Evolutionary conservation across 2,329 filamentous ascomycete species (phyloP).

Genomic region (Cordyceps farinosa): DNA sequence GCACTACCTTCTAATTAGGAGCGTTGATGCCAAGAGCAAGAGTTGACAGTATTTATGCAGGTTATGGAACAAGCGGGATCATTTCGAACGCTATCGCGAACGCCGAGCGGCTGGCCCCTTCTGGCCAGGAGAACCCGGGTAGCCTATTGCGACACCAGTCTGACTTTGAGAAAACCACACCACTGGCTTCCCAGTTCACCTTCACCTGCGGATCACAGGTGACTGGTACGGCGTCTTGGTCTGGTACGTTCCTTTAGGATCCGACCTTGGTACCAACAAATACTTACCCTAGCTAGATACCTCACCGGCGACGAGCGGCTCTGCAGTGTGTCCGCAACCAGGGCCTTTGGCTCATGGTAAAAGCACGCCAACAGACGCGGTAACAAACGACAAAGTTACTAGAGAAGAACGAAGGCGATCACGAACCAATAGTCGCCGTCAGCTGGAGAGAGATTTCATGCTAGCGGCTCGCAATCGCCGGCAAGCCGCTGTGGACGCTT

Average conservation of each 20-base stretch:
- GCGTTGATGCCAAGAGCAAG: neutral
- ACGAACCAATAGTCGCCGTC: slow-evolving; percentile 60
- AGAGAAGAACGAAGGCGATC: slow-evolving; percentile 20
- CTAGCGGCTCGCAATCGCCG: slow-evolving; percentile 74
- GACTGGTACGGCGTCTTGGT: slow-evolving; percentile 73
- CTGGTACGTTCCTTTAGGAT: slow-evolving; percentile 40
- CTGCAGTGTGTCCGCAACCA: slow-evolving; percentile 14
- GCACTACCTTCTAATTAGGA: neutral
- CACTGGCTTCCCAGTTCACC: slow-evolving; percentile 85
- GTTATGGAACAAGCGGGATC: slow-evolving; percentile 63
- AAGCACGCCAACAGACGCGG: slow-evolving; percentile 19
- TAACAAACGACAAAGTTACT: neutral
- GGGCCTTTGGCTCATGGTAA: slow-evolving; percentile 13
- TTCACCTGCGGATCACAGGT: slow-evolving; percentile 94
- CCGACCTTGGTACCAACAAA: too few species aligned
- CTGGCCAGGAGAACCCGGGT: slow-evolving; percentile 65
- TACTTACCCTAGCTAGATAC: neutral
- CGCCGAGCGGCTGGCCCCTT: slow-evolving; percentile 65
- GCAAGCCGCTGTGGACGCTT: slow-evolving; percentile 71
- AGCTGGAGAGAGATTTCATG: slow-evolving; percentile 66
- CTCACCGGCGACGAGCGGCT: slow-evolving; percentile 24
- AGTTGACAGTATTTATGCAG: slow-evolving; percentile 18
- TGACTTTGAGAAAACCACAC: slow-evolving; percentile 66
- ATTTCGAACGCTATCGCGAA: slow-evolving; percentile 91
- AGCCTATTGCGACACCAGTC: slow-evolving; percentile 53